Conservation (phyloP, 192 early-diverging fungal genomes). For the Rhizoclosmatium sp. region DNA sequence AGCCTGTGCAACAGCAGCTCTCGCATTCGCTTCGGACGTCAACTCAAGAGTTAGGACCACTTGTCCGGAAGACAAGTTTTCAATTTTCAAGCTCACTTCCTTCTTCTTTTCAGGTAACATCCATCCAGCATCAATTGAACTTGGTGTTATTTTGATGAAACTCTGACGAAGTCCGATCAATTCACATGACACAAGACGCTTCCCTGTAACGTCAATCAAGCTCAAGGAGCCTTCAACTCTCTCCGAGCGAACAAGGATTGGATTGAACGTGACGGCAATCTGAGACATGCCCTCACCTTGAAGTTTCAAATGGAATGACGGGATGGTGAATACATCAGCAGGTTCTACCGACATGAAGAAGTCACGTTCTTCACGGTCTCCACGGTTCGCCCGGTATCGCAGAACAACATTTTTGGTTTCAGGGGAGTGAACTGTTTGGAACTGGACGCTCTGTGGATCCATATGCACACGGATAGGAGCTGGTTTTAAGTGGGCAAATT, state of each 20-base stretch:
- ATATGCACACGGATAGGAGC: conserved; percentile 51
- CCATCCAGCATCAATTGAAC: conserved; percentile 63
- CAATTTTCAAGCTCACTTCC: conserved; percentile 51
- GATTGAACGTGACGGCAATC: conserved; percentile 60
- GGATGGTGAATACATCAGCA: conserved; percentile 58
- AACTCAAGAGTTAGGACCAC: conserved; percentile 48
- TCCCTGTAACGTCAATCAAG: conserved; percentile 63
- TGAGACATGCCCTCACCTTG: conserved; percentile 65
- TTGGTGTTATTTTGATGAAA: conserved; percentile 61
- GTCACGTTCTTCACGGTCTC: conserved; percentile 64
- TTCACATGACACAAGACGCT: conserved; percentile 53
- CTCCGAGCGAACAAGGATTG: conserved; percentile 54
- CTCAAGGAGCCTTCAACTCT: conserved; percentile 55
- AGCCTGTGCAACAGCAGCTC: conserved; percentile 25
- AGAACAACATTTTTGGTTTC: conserved; percentile 57
- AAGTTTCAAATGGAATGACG: conserved; percentile 55
- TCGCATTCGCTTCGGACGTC: conserved; percentile 46
- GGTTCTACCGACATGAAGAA: conserved; percentile 65
- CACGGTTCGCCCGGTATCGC: conserved; percentile 61
- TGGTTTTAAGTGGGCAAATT: conserved; percentile 54
- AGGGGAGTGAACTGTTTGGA: conserved; percentile 60
- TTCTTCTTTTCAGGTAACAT: conserved; percentile 62
- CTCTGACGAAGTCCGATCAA: conserved; percentile 57
- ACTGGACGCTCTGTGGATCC: conserved; percentile 56
- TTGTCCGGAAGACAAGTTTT: conserved; percentile 53